phyloP scores from a whole-genome alignment of 2,329 filamentous ascomycete genomes.

The Madurella fahalii region DNA sequence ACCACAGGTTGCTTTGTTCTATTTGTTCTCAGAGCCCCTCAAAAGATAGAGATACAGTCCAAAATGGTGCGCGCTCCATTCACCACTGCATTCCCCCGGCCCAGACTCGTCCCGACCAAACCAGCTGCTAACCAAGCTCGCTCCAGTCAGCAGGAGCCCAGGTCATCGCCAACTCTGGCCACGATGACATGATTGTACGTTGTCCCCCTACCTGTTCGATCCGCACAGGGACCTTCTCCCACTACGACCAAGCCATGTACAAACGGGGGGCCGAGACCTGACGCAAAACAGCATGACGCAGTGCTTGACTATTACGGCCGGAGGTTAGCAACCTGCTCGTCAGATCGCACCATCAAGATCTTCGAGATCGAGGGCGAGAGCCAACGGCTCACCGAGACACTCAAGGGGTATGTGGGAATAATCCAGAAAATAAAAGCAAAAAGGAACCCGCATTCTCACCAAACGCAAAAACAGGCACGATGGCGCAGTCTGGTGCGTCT shows the following conservation, averaged over 20 bases:
- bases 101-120: background rate
- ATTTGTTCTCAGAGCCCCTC: background rate
- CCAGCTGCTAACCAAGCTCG: constrained; percentile 6
- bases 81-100: background rate
- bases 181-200: constrained; percentile 99
- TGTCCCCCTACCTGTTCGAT: constrained; percentile 1
- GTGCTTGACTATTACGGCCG: constrained; percentile 98
- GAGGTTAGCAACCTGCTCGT: constrained; percentile 92
- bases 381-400: constrained; percentile 83
- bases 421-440: too few species aligned
- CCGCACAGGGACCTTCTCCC: too few species aligned
- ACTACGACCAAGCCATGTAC: background rate
- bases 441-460: constrained; percentile 1
- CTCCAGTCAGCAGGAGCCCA: constrained; percentile 48
- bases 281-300: constrained; percentile 73
- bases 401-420: constrained; percentile 73
- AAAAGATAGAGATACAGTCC: background rate
- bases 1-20: background rate
- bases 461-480: constrained; percentile 64
- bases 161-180: constrained; percentile 78
- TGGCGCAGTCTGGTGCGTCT: constrained; percentile 94
- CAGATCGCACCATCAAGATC: constrained; percentile 98
- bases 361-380: constrained; percentile 95
- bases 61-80: constrained; percentile 11
- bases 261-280: background rate